Evolutionary conservation across 176 grass and related monocot species (phyloP).

Genomic region (Oryza brachyantha): DNA sequence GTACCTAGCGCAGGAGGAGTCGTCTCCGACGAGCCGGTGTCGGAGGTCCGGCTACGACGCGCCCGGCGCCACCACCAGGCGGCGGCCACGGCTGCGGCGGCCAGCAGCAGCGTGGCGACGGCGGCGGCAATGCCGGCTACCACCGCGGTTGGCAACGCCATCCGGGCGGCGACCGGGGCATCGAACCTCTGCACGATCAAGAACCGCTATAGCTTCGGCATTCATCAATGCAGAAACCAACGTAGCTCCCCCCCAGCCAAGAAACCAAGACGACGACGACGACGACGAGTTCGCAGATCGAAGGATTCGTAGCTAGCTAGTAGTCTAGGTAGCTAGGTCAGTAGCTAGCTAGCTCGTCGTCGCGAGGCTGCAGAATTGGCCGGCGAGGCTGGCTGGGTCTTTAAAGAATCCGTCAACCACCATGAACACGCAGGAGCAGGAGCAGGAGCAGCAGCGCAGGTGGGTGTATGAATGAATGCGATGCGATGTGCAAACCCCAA

Average conservation of each 20-base stretch:
- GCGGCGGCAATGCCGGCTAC: constrained; percentile 61
- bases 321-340: no score
- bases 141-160: constrained; percentile 58
- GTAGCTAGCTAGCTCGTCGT: neutral
- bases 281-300: no score
- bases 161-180: constrained; percentile 68
- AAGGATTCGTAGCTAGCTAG: no score
- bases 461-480: constrained; percentile 24
- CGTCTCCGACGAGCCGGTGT: constrained; percentile 74
- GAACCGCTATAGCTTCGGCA: constrained; percentile 39
- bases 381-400: constrained; percentile 4
- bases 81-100: constrained; percentile 18
- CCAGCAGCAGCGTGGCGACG: constrained; percentile 36
- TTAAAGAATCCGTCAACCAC: constrained; percentile 20
- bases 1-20: constrained; percentile 66
- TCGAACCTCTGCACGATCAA: constrained; percentile 51
- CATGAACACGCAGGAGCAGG: constrained; percentile 14
- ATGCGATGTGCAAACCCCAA: constrained; percentile 12
- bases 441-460: constrained; percentile 14
- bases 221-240: constrained; percentile 46
- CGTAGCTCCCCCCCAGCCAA: neutral
- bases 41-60: constrained; percentile 60
- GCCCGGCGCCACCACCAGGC: constrained; percentile 30
- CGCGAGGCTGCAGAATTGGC: neutral
- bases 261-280: neutral